These are phyloP conservation scores for Ambrosiella cleistominuta DNA, from an alignment of 2,329 filamentous ascomycete species.

Conservation along the genomic window DNA sequence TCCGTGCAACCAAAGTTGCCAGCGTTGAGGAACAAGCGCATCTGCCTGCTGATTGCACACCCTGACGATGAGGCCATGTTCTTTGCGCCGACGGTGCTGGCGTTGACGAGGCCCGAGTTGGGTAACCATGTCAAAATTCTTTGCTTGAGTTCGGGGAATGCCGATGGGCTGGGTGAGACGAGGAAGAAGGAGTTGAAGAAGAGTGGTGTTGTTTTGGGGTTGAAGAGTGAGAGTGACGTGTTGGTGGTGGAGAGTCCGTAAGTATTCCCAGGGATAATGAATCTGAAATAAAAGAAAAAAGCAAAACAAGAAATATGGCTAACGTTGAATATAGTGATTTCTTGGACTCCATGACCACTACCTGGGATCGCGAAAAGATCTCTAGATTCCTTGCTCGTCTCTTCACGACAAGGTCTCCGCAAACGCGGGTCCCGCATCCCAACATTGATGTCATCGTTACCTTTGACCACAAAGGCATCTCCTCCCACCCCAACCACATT, in stretches of 20 bases:
- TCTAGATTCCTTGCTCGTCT: conserved; percentile 50
- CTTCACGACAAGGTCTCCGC: conserved; percentile 46
- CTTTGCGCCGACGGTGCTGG: conserved; percentile 75
- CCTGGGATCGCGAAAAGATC: conserved; percentile 58
- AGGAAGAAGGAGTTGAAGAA: conserved; percentile 70
- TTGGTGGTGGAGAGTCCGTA: conserved; percentile 68
- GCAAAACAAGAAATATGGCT: neutral
- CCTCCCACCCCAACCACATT: conserved; percentile 82
- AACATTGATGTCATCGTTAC: conserved; percentile 73
- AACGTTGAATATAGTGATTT: conserved; percentile 36
- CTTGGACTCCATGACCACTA: conserved; percentile 70
- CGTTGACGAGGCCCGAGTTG: conserved; percentile 60
- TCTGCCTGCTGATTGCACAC: conserved; percentile 86
- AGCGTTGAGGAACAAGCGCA: conserved; percentile 60
- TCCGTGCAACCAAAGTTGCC: conserved; percentile 40
- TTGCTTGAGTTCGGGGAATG: conserved; percentile 77
- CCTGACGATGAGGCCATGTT: conserved; percentile 99
- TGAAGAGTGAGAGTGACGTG: conserved; percentile 60
- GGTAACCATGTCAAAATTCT: conserved; percentile 90
- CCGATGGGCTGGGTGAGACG: conserved; percentile 69
- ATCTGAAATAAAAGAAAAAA: neutral
- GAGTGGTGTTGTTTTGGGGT: conserved; percentile 59
- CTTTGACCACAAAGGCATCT: conserved; percentile 71
- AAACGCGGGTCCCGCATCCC: conserved; percentile 24
- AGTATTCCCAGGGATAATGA: conserved; percentile 15